phyloP scores from a whole-genome alignment of 805 yeast species.

The Blastobotrys muscicola region DNA sequence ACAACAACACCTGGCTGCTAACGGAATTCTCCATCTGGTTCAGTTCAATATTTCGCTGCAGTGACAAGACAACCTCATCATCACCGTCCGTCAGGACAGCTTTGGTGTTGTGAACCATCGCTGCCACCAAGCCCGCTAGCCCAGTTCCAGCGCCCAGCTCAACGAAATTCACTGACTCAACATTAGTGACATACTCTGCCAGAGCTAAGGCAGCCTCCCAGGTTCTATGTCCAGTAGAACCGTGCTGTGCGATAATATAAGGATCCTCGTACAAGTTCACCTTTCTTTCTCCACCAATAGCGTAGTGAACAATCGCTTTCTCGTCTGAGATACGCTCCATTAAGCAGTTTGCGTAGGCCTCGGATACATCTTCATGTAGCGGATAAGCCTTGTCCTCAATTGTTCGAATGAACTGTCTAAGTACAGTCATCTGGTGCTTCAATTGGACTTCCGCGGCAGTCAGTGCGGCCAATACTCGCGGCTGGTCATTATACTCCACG shows the following conservation, averaged over 20 bases:
- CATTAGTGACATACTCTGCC: conserved; percentile 37
- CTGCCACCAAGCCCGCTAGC: conserved; percentile 44
- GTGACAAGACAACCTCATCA: conserved; percentile 39
- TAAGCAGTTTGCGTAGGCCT: conserved; percentile 6
- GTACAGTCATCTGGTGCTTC: conserved; percentile 9
- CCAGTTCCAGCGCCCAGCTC: conserved; percentile 94
- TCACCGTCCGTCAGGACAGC: conserved; percentile 60
- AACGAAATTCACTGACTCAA: conserved; percentile 26
- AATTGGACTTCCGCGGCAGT: conserved; percentile 4
- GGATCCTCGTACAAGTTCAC: conserved; percentile 11
- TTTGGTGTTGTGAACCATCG: conserved; percentile 14
- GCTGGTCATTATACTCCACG: conserved; percentile 5
- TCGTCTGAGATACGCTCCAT: background rate
- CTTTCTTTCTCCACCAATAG: background rate
- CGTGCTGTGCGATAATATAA: conserved; percentile 29
- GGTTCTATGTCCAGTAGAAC: conserved; percentile 82
- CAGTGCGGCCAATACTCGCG: conserved; percentile 2
- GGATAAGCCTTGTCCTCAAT: conserved; percentile 5
- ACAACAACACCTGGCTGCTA: conserved; percentile 6
- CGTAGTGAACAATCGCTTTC: conserved; percentile 5
- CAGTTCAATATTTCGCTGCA: conserved; percentile 35
- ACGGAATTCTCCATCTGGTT: conserved; percentile 28
- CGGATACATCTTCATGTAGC: conserved; percentile 8
- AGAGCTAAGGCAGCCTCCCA: conserved; percentile 87
- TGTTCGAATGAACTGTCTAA: conserved; percentile 7